These are phyloP conservation scores for Sordariomycetes sp. DNA, from an alignment of 2,329 filamentous ascomycete species.

Conservation along the genomic window DNA sequence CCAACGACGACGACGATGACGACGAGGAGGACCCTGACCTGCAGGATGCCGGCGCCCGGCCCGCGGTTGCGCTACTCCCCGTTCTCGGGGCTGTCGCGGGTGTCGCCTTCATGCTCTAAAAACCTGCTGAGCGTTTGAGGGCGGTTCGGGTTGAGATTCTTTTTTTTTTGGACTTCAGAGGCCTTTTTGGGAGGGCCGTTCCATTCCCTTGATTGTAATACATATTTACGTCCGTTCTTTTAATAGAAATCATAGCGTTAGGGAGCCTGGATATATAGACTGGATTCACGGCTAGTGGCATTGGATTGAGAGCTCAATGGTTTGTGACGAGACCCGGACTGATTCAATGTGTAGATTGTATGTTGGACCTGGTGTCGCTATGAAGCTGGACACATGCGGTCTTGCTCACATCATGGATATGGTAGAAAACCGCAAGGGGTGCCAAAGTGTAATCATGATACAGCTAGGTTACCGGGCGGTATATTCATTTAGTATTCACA, in stretches of 20 bases:
- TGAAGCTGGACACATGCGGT: too few relatives aligned
- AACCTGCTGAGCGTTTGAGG: not conserved
- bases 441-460: too few relatives aligned
- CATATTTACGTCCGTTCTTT: not conserved
- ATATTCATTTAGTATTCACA: too few relatives aligned
- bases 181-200: not conserved
- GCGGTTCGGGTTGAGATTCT: not conserved
- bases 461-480: too few relatives aligned
- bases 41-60: constrained; percentile 21
- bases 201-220: constrained; percentile 2
- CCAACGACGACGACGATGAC: constrained; percentile 8
- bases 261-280: not conserved
- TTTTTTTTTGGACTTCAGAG: not conserved
- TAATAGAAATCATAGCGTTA: not conserved
- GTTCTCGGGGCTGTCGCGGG: constrained; percentile 14
- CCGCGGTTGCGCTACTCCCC: constrained; percentile 9
- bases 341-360: not conserved
- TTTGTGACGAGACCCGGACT: not conserved
- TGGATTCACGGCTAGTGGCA: not conserved
- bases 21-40: constrained; percentile 18
- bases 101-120: constrained; percentile 6
- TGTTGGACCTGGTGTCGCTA: not conserved
- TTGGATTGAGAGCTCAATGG: not conserved
- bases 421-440: too few relatives aligned
- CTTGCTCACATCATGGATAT: too few relatives aligned